Conservation (phyloP, 2,329 filamentous ascomycete genomes). For the Akanthomyces dipterigenus region DNA sequence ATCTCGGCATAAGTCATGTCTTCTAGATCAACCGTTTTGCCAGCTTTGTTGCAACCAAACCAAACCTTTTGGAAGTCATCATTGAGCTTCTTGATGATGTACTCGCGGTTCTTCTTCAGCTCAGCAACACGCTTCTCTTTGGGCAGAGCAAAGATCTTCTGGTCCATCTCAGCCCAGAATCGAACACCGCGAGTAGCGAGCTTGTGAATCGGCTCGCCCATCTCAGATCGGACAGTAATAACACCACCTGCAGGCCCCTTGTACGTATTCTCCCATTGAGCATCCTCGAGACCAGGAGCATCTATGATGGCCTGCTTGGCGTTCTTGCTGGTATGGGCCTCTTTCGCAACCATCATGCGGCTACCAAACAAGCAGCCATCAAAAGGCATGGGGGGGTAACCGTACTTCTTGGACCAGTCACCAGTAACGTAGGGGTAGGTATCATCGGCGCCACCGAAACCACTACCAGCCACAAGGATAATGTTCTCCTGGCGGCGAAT, state of each 20-base stretch:
- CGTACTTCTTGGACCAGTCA: conserved; percentile 78
- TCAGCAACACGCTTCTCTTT: conserved; percentile 88
- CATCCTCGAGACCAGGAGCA: conserved; percentile 73
- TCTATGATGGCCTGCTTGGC: conserved; percentile 89
- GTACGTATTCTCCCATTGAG: conserved; percentile 88
- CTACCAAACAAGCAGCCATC: conserved; percentile 87
- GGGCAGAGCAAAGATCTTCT: conserved; percentile 94
- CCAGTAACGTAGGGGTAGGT: conserved; percentile 91
- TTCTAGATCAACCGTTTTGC: conserved; percentile 78
- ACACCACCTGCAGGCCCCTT: conserved; percentile 86
- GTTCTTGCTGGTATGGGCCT: conserved; percentile 78
- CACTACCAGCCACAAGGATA: conserved; percentile 82
- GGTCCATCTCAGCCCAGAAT: conserved; percentile 98
- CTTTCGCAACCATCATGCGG: conserved; percentile 92
- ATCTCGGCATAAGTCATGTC: conserved; percentile 95
- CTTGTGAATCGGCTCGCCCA: conserved; percentile 99
- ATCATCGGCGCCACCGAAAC: conserved; percentile 83
- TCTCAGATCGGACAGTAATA: conserved; percentile 94
- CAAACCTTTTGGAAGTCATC: conserved; percentile 96
- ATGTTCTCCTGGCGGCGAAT: conserved; percentile 83
- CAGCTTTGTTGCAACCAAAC: conserved; percentile 81
- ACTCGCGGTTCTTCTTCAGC: conserved; percentile 78
- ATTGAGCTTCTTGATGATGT: conserved; percentile 94
- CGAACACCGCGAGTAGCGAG: conserved; percentile 90
- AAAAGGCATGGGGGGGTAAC: conserved; percentile 89